phyloP scores from a whole-genome alignment of 176 grass and related monocot genomes.

The Zizania latifolia region DNA sequence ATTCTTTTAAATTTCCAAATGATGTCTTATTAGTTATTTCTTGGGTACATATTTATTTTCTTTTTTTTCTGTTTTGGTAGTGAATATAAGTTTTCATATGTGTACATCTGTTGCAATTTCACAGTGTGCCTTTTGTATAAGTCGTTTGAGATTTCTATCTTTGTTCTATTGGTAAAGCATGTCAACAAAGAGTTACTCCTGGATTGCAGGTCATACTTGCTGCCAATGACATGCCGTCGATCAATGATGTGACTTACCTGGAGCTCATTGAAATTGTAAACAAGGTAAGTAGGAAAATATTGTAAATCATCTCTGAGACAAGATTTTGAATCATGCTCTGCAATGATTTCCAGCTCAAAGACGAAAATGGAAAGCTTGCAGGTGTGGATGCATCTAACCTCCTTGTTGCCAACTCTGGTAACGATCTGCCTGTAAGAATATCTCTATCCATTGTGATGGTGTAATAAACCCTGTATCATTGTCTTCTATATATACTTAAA shows the following conservation, averaged over 20 bases:
- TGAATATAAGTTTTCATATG: background rate
- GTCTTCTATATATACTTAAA: background rate
- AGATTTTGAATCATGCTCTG: constrained; percentile 23
- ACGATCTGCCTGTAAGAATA: constrained; percentile 85
- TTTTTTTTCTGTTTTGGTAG: background rate
- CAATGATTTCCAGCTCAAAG: constrained; percentile 66
- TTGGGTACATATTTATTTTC: background rate
- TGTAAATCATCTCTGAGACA: background rate
- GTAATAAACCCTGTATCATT: background rate
- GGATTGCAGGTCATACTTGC: constrained; percentile 86
- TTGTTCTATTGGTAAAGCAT: constrained; percentile 22
- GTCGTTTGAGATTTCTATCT: background rate
- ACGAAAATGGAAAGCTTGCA: constrained; percentile 72
- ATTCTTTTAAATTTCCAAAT: background rate
- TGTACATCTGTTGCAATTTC: background rate
- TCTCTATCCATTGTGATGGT: background rate
- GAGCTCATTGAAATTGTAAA: constrained; percentile 81
- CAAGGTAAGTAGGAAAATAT: constrained; percentile 43
- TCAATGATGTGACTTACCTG: constrained; percentile 87
- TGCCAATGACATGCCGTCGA: constrained; percentile 93
- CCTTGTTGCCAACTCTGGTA: constrained; percentile 88
- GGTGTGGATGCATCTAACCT: constrained; percentile 80
- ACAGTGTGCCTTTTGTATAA: background rate
- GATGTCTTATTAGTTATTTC: background rate
- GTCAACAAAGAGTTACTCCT: constrained; percentile 1